Conservation (phyloP, 805 yeast genomes). For the Pichia deserticola region DNA sequence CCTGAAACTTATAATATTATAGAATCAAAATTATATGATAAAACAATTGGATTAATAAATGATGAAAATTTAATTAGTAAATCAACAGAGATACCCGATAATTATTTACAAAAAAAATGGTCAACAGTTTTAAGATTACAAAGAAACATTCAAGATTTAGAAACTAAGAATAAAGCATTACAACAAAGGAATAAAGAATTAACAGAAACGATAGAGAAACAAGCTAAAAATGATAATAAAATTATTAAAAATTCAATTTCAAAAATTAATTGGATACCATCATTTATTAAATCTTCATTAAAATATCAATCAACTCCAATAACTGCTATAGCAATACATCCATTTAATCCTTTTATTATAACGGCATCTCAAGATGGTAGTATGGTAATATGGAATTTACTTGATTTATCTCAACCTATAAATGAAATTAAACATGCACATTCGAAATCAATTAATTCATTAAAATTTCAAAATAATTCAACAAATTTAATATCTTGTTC, state of each 20-base stretch:
- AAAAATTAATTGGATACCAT: constrained; percentile 59
- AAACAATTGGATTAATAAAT: neutral
- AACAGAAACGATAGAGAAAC: constrained; percentile 9
- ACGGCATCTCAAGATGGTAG: constrained; percentile 69
- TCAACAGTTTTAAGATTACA: constrained; percentile 76
- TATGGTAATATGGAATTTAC: constrained; percentile 62
- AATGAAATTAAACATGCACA: constrained; percentile 61
- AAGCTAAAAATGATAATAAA: constrained; percentile 8
- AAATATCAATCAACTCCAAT: constrained; percentile 56
- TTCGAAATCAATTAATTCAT: constrained; percentile 54
- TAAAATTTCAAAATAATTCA: constrained; percentile 46
- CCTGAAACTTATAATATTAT: neutral
- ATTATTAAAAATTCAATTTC: constrained; percentile 10
- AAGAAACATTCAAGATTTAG: constrained; percentile 62
- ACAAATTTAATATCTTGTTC: constrained; percentile 39
- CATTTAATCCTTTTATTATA: constrained; percentile 55
- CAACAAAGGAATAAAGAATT: constrained; percentile 30
- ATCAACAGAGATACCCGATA: constrained; percentile 17
- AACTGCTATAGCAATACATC: constrained; percentile 64
- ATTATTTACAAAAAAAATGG: constrained; percentile 72
- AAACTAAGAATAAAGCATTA: constrained; percentile 45
- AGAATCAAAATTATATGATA: neutral
- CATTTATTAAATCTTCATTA: constrained; percentile 34
- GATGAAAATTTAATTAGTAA: neutral
- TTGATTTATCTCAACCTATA: constrained; percentile 54